Evolutionary conservation across 257 asterid species (phyloP).

Genomic region (Solanum medicagineum): DNA sequence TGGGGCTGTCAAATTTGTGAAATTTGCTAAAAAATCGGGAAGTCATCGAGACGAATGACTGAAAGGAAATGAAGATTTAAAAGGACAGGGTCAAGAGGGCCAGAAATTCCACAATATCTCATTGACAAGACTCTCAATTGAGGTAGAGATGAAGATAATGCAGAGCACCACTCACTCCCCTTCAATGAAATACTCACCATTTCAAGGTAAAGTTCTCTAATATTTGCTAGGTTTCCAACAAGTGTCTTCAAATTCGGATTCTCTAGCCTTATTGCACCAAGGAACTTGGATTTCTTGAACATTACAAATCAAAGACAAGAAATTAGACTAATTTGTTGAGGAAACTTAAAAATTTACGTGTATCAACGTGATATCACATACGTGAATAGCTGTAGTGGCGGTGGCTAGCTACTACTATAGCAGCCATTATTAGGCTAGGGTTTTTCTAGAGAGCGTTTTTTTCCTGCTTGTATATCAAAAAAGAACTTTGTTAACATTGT

Average conservation of each 20-base stretch:
- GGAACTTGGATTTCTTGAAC: no score
- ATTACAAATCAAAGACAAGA: no score
- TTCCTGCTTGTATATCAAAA: no score
- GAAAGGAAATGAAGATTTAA: conserved; percentile 1
- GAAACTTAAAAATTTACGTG: no score
- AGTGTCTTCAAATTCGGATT: neutral
- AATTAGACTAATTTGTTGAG: no score
- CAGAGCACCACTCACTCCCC: neutral
- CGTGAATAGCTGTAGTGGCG: no score
- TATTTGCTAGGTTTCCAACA: neutral
- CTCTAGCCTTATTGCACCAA: neutral
- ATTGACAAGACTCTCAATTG: neutral
- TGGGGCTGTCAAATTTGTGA: neutral
- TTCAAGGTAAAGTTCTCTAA: neutral
- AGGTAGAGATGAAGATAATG: conserved; percentile 11
- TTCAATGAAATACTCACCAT: neutral
- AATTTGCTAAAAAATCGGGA: neutral
- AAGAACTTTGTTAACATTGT: no score
- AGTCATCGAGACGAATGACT: neutral
- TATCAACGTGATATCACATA: no score
- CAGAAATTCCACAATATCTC: neutral
- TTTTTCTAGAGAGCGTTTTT: no score
- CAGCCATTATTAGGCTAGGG: no score
- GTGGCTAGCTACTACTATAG: no score
- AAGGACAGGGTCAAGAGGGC: conserved; percentile 2